phyloP scores from a whole-genome alignment of 2,329 filamentous ascomycete species.

The Volutella citrinella region DNA sequence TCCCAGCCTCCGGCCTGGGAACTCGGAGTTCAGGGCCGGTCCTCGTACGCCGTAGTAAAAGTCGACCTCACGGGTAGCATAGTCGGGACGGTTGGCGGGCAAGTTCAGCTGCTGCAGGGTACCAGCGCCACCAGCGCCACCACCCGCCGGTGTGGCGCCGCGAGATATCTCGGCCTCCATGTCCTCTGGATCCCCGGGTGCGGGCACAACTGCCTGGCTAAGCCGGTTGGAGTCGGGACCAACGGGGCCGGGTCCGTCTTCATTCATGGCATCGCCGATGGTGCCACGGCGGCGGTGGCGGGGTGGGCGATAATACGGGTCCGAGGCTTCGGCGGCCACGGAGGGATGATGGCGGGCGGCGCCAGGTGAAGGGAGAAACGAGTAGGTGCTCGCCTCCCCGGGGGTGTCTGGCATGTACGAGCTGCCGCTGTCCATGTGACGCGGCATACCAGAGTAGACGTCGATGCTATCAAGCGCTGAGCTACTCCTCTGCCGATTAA shows the following conservation, averaged over 20 bases:
- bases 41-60: slow-evolving; percentile 95
- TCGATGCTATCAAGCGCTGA: slow-evolving; percentile 54
- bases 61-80: slow-evolving; percentile 90
- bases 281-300: slow-evolving; percentile 67
- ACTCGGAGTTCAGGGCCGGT: slow-evolving; percentile 78
- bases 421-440: slow-evolving; percentile 57
- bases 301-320: slow-evolving; percentile 88
- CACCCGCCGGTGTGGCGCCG: slow-evolving; percentile 41
- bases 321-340: slow-evolving; percentile 52
- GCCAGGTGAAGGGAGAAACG: slow-evolving; percentile 62
- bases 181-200: slow-evolving; percentile 37
- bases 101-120: slow-evolving; percentile 36
- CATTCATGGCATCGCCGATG: slow-evolving; percentile 36
- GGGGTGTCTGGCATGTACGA: slow-evolving; percentile 72
- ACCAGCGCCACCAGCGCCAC: slow-evolving; percentile 26
- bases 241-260: slow-evolving; percentile 26
- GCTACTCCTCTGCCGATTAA: slow-evolving; percentile 48
- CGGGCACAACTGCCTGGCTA: slow-evolving; percentile 31
- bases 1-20: slow-evolving; percentile 78
- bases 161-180: slow-evolving; percentile 40
- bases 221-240: slow-evolving; percentile 31
- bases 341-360: slow-evolving; percentile 45
- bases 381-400: slow-evolving; percentile 67
- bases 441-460: slow-evolving; percentile 39
- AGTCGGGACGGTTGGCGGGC: slow-evolving; percentile 69